Evolutionary conservation across 1,284 basidiomycete species (phyloP).

Genomic region (Rhodotorula sp.): DNA sequence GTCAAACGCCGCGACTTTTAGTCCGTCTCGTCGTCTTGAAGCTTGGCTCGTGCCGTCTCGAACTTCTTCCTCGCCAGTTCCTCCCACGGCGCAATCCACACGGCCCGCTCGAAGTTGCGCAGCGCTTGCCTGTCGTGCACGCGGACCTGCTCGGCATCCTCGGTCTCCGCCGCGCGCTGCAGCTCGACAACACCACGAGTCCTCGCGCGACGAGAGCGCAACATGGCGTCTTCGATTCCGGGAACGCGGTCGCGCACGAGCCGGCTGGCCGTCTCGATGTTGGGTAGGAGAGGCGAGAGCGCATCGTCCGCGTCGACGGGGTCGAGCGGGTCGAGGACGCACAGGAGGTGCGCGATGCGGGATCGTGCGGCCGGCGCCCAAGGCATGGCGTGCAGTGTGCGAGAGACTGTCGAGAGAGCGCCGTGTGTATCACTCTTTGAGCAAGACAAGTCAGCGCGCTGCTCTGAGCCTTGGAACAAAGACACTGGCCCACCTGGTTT

Average conservation of each 20-base stretch:
- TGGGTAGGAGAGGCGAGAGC: constrained; percentile 8
- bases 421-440: constrained; percentile 9
- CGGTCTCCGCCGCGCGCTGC: background rate
- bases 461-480: background rate
- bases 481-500: constrained; percentile 13
- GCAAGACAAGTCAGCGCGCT: background rate
- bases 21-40: background rate
- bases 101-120: constrained; percentile 20
- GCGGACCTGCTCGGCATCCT: background rate
- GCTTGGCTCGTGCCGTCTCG: background rate
- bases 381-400: constrained; percentile 33
- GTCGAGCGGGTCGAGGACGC: background rate
- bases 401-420: constrained; percentile 22
- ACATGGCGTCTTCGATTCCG: background rate
- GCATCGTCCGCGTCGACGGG: background rate
- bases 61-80: constrained; percentile 7
- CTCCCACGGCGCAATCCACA: constrained; percentile 28
- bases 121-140: background rate
- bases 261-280: constrained; percentile 21
- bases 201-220: constrained; percentile 2
- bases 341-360: constrained; percentile 20
- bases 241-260: constrained; percentile 18
- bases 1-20: background rate
- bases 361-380: constrained; percentile 30
- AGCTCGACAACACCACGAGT: constrained; percentile 2